phyloP scores from a whole-genome alignment of 78 protist genomes.

The Emiliania huxleyi region DNA sequence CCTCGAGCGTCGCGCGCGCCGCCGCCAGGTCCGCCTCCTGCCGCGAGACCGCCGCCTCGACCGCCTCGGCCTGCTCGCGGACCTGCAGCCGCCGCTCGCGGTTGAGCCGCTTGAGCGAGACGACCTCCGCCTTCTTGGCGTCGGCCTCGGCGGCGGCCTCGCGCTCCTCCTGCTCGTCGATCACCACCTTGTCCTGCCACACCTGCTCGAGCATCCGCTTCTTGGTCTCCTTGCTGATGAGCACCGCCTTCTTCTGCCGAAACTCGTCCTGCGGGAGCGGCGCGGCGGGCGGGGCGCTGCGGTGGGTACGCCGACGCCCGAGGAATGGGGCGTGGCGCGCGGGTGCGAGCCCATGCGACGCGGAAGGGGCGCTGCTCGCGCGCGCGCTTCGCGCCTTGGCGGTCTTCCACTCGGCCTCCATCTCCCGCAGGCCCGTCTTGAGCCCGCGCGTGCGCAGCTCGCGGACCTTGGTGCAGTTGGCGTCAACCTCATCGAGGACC shows the following conservation, averaged over 20 bases:
- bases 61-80: background rate
- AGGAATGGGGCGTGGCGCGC: background rate
- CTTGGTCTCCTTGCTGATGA: background rate
- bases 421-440: background rate
- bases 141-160: background rate
- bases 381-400: too few relatives aligned
- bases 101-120: background rate
- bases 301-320: background rate
- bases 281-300: background rate
- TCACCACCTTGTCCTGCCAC: background rate
- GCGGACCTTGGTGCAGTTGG: background rate
- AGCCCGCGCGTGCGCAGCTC: background rate
- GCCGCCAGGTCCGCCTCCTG: background rate
- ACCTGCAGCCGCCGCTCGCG: background rate
- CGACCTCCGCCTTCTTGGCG: background rate
- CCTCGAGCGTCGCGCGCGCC: background rate
- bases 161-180: background rate
- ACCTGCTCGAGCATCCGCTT: background rate
- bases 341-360: background rate
- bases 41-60: background rate
- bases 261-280: background rate
- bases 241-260: background rate
- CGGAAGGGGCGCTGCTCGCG: background rate
- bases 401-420: background rate
- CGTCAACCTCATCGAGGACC: background rate